phyloP scores from a whole-genome alignment of 495 filamentous ascomycete genomes.

The Acidiella bohemica region DNA sequence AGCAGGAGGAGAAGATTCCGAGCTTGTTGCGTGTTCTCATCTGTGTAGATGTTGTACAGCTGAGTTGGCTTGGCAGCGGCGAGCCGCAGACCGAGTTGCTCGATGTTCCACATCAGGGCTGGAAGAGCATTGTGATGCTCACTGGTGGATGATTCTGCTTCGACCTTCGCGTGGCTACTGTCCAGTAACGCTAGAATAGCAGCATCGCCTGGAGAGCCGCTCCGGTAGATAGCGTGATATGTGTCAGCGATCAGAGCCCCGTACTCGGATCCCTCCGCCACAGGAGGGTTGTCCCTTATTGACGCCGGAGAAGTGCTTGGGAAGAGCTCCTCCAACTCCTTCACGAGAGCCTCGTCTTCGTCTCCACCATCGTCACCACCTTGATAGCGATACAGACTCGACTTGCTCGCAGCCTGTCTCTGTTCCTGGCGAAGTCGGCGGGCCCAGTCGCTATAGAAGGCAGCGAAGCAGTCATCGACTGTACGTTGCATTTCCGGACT shows the following conservation, averaged over 20 bases:
- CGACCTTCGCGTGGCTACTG: too few relatives aligned
- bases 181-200: too few relatives aligned
- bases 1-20: slow-evolving; percentile 54
- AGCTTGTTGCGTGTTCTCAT: slow-evolving; percentile 60
- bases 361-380: slow-evolving; percentile 63
- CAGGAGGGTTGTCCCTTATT: too few relatives aligned
- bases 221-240: too few relatives aligned
- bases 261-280: too few relatives aligned
- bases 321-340: slow-evolving; percentile 67
- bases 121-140: too few relatives aligned
- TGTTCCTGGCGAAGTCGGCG: slow-evolving; percentile 57
- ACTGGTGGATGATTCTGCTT: too few relatives aligned
- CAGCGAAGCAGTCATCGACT: slow-evolving; percentile 34
- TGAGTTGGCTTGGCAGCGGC: background rate
- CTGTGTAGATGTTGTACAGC: slow-evolving; percentile 77
- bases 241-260: too few relatives aligned
- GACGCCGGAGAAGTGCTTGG: too few relatives aligned
- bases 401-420: slow-evolving; percentile 53
- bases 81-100: too few relatives aligned
- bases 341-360: slow-evolving; percentile 51
- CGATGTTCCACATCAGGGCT: too few relatives aligned
- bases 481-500: background rate
- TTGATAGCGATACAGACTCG: slow-evolving; percentile 65
- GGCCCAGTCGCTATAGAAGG: slow-evolving; percentile 68
- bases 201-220: too few relatives aligned